Evolutionary conservation across 2,329 filamentous ascomycete genomes (phyloP).

Genomic region (Stachybotrys elegans): DNA sequence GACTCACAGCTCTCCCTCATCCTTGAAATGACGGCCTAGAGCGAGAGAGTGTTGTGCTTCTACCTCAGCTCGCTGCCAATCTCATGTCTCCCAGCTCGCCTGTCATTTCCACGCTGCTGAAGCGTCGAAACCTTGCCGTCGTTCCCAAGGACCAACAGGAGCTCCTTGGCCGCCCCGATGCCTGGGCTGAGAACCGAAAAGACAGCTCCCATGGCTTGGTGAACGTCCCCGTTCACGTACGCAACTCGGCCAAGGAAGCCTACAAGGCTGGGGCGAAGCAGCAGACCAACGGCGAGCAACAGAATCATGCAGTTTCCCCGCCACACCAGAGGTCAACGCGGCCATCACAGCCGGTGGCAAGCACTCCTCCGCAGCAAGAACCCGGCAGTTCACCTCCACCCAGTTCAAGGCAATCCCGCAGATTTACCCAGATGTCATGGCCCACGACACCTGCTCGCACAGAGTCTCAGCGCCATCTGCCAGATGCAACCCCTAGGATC

Average conservation of each 20-base stretch:
- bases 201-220: conserved; percentile 15
- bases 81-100: conserved; percentile 21
- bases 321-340: too few relatives aligned
- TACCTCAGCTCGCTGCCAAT: too few relatives aligned
- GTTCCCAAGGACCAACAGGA: conserved; percentile 34
- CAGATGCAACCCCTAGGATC: neutral
- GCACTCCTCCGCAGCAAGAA: too few relatives aligned
- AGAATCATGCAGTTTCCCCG: too few relatives aligned
- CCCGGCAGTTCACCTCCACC: too few relatives aligned
- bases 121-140: conserved; percentile 19
- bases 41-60: too few relatives aligned
- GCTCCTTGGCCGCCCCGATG: conserved; percentile 26
- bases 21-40: too few relatives aligned
- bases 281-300: too few relatives aligned
- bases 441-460: conserved; percentile 11
- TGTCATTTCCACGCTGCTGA: conserved; percentile 17
- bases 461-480: neutral
- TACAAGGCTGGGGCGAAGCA: conserved; percentile 5
- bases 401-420: too few relatives aligned
- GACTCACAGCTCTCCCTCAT: too few relatives aligned
- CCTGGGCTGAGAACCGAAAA: conserved; percentile 29
- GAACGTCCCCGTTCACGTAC: conserved; percentile 30
- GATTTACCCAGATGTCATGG: too few relatives aligned
- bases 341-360: too few relatives aligned
- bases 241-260: conserved; percentile 23